A percentile compares a stretch with the other conserved stretches of the same genome.
These are phyloP conservation scores for Aspergillus melleus DNA, from an alignment of 2,329 filamentous ascomycete species.

Conservation along the genomic window DNA sequence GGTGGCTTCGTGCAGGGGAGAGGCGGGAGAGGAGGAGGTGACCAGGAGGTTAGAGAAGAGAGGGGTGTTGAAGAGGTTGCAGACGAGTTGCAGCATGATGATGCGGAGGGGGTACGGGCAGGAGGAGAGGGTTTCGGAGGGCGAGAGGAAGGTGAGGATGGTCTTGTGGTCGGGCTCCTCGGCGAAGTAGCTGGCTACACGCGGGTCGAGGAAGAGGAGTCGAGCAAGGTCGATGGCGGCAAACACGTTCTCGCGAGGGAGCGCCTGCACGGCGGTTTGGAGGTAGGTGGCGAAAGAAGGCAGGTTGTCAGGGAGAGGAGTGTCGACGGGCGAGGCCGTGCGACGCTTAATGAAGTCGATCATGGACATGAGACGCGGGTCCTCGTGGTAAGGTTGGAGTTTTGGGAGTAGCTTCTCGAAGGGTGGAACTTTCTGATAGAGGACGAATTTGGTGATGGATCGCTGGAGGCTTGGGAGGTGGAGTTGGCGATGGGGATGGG, in stretches of 20 bases:
- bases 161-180: conserved; percentile 69
- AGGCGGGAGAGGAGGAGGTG: conserved; percentile 58
- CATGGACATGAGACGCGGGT: conserved; percentile 63
- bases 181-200: conserved; percentile 78
- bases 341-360: conserved; percentile 66
- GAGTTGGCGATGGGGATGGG: conserved; percentile 73
- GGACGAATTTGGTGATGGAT: conserved; percentile 64
- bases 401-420: conserved; percentile 79
- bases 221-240: conserved; percentile 83
- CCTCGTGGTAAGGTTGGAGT: conserved; percentile 63
- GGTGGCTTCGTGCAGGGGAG: conserved; percentile 57
- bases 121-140: conserved; percentile 49
- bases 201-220: conserved; percentile 71
- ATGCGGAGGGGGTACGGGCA: conserved; percentile 81
- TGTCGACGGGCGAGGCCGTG: conserved; percentile 56
- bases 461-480: conserved; percentile 69
- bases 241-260: conserved; percentile 70
- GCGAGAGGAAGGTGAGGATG: conserved; percentile 55
- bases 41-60: conserved; percentile 77
- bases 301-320: conserved; percentile 71
- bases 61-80: conserved; percentile 78
- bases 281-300: conserved; percentile 64
- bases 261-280: conserved; percentile 51
- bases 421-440: conserved; percentile 77
- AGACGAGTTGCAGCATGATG: conserved; percentile 76